A percentile compares a stretch with the other conserved stretches of the same genome.
phyloP scores from a whole-genome alignment of 2,329 filamentous ascomycete genomes.

The Neonectria hederae region DNA sequence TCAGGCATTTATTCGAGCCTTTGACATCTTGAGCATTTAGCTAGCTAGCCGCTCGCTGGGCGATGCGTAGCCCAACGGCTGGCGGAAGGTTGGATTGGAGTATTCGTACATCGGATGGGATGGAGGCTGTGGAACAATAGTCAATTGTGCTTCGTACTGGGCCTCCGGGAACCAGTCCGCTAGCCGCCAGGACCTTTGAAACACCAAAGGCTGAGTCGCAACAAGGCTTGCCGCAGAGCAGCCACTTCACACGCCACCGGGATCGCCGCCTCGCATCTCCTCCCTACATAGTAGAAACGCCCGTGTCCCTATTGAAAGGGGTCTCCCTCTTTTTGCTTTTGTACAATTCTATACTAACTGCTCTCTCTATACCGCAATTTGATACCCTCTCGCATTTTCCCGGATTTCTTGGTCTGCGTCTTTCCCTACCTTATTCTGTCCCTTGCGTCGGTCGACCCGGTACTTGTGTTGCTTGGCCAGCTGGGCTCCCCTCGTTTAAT shows the following conservation, averaged over 20 bases:
- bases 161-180: neutral
- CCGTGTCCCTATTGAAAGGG: neutral
- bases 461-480: constrained; percentile 2
- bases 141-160: neutral
- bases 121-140: neutral
- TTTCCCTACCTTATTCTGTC: neutral
- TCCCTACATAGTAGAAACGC: constrained; percentile 2
- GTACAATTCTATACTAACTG: neutral
- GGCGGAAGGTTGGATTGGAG: neutral
- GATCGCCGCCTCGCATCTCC: neutral
- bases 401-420: neutral
- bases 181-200: constrained; percentile 32
- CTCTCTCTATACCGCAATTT: no score
- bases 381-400: neutral
- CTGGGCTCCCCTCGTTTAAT: neutral
- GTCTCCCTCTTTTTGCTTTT: neutral
- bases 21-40: neutral
- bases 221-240: constrained; percentile 38
- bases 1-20: neutral
- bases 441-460: neutral
- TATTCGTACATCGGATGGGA: neutral
- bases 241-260: constrained; percentile 17
- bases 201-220: constrained; percentile 28
- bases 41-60: no score
- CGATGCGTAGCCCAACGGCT: neutral